Base-by-base conservation (phyloP, 192 early-diverging fungal species). In the Funneliformis mosseae region DNA sequence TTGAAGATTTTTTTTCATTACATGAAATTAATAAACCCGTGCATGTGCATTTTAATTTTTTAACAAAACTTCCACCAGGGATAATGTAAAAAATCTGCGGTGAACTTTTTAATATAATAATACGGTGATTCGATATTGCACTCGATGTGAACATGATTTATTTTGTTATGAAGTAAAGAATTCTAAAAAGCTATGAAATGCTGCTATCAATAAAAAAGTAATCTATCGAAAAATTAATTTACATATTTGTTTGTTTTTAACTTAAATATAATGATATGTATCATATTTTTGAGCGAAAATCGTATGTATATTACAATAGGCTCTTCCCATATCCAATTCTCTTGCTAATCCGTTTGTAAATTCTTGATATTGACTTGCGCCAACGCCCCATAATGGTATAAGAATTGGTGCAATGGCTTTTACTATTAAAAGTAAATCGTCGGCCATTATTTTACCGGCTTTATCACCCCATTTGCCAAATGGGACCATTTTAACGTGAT, bases 401-500 rank as follows among this genome's bases (percentile, higher is more conserved):
- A 73, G 7, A 18, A 48, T 12, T 16, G 71, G 71, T 2, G 25
- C n/a, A 10, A 73, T 28, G 4, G 71, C 71, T 73, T 73, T 48
- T 12, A 45, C 25, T 16, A 73, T 14, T 39, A 73, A 41, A 41
- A 73, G 0, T 27, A 73, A 73, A 73, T 73, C 43, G 25, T 73
- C 71, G 1, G 71, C 25, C 71, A 73, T 55, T 28, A 48, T 48
- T 38, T 46, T 73, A 18, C 71, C 43, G 1, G 45, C 23, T 14
- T 28, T n/a, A 73, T 73, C 71, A 28, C 71, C 71, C 43, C 71
- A 48, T 48, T n/a, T 48, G 50, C 71, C 71, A 4, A 73, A 14
- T 5, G 71, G 42, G 16, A 43, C 23, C 11, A 45, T 28, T 73
- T 21, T 45, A 48, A 39, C 23, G 11, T 48, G 43, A 27, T 45